Evolutionary conservation across 1,284 basidiomycete genomes (phyloP), one percentile per base, ranked within the genome.

Genomic region (Coniferiporia weirii): DNA sequence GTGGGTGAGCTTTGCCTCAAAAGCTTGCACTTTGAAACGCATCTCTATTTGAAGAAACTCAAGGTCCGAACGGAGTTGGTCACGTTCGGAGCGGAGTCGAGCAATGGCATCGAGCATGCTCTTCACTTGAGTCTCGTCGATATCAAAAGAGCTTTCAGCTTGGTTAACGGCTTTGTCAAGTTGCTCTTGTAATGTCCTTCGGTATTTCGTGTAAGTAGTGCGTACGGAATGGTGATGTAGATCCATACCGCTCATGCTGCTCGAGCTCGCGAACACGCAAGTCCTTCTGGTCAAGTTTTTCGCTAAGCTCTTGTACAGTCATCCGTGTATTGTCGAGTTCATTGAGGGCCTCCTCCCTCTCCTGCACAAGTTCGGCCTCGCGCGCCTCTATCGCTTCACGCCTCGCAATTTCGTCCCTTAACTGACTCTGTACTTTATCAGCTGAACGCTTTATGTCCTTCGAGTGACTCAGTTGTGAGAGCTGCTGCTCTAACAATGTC

Each of bases 31-130:
- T 3, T 82, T 76, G 66, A 91, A 89, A 61, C 76, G 81, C 34
- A 82, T 79, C 70, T 93, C 91, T n/a, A 79, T 76, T 64, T 86
- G 79, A 47, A 86, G 72, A 71, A 91, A 93, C 46, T 88, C 79
- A 13, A 92, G 69, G 59, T 85, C 79, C 15, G 83, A 78, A 58
- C 79, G 78, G n/a, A 90, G 76, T 44, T 74, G 75, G 64, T 93
- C 85, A 7, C 91, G 78, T 66, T 93, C 90, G 3, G 69, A 68
- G 13, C 91, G 84, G 32, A 93, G 72, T 35, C 89, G 82, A 17
- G 81, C 79, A 49, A 91, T 77, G 2, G 87, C 80, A 43, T 72
- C 72, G 47, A 91, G 73, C 34, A 91, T 75, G 40, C 77, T 79
- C 59, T 79, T 79, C 36, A 88, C 75, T 8, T 64, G 52, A 27